A percentile compares a stretch with the other conserved stretches of the same genome.
These are phyloP conservation scores for Xylariomycetidae sp. DNA, from an alignment of 2,329 filamentous ascomycete species.

Conservation along the genomic window DNA sequence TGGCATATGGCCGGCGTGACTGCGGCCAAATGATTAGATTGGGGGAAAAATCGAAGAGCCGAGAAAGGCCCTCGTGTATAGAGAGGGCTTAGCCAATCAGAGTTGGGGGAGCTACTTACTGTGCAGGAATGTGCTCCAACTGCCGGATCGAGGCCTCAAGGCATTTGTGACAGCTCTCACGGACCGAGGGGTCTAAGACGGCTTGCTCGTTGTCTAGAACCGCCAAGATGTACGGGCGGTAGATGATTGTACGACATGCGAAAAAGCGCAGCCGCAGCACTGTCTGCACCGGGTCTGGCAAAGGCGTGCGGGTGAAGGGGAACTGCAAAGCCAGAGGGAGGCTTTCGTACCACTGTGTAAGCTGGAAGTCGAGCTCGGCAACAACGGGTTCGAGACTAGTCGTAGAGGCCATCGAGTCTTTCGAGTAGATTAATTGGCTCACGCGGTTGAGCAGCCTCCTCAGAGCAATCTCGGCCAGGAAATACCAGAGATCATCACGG, in stretches of 20 bases:
- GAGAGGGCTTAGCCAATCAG: constrained; percentile 11
- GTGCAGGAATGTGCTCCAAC: constrained; percentile 71
- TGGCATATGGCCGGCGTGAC: constrained; percentile 76
- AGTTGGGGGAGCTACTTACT: constrained; percentile 47
- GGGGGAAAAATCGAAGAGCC: constrained; percentile 15
- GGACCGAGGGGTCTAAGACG: constrained; percentile 65
- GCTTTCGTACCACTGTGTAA: constrained; percentile 81
- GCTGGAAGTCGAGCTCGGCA: constrained; percentile 74
- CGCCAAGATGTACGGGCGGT: constrained; percentile 75
- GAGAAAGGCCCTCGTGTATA: constrained; percentile 15
- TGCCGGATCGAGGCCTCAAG: constrained; percentile 76
- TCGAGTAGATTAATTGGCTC: constrained; percentile 75
- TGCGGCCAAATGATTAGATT: constrained; percentile 39
- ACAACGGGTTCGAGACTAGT: constrained; percentile 73
- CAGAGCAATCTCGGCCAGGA: constrained; percentile 76
- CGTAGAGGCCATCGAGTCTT: constrained; percentile 66
- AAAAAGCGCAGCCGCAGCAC: constrained; percentile 77
- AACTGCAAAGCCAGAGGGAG: constrained; percentile 73
- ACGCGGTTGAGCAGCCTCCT: constrained; percentile 72
- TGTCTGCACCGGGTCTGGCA: constrained; percentile 72
- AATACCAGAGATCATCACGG: constrained; percentile 80
- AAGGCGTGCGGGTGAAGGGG: constrained; percentile 61
- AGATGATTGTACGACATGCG: constrained; percentile 82
- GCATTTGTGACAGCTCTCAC: constrained; percentile 76
- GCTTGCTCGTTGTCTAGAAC: constrained; percentile 74